Percentiles rank a stretch among this genome's conserved stretches.
Conservation (phyloP, 2,329 filamentous ascomycete species). For the Aspergillus fijiensis region DNA sequence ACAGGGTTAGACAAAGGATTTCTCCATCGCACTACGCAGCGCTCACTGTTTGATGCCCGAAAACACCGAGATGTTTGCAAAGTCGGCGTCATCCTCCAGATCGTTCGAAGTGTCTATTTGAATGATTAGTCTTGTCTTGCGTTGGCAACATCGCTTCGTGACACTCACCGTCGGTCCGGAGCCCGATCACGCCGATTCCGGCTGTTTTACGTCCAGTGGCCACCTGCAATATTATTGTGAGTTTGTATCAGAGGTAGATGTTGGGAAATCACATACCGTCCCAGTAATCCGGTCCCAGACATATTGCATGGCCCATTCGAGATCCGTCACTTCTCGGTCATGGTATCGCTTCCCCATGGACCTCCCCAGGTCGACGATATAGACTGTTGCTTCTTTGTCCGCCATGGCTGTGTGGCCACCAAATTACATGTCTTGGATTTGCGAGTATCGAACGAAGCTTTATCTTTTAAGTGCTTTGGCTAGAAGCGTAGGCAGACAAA, state of each 20-base stretch:
- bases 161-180: slow-evolving; percentile 67
- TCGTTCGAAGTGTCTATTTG: slow-evolving; percentile 63
- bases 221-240: slow-evolving; percentile 41
- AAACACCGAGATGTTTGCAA: slow-evolving; percentile 77
- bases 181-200: slow-evolving; percentile 74
- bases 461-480: not conserved
- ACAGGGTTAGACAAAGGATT: slow-evolving; percentile 11
- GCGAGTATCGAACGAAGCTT: not conserved
- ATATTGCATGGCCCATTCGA: slow-evolving; percentile 88
- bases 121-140: slow-evolving; percentile 4
- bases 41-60: slow-evolving; percentile 63
- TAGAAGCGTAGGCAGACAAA: not conserved
- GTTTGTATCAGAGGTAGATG: not conserved
- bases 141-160: not conserved
- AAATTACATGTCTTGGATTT: not conserved
- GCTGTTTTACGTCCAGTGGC: slow-evolving; percentile 71
- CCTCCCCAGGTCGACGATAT: slow-evolving; percentile 81
- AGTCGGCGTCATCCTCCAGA: slow-evolving; percentile 66
- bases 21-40: slow-evolving; percentile 35
- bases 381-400: slow-evolving; percentile 88
- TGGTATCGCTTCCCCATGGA: slow-evolving; percentile 75
- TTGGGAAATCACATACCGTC: slow-evolving; percentile 55
- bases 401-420: slow-evolving; percentile 62
- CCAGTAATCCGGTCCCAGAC: slow-evolving; percentile 90
- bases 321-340: slow-evolving; percentile 72